Conservation (phyloP, 345 rosid species). For the Salix purpurea region DNA sequence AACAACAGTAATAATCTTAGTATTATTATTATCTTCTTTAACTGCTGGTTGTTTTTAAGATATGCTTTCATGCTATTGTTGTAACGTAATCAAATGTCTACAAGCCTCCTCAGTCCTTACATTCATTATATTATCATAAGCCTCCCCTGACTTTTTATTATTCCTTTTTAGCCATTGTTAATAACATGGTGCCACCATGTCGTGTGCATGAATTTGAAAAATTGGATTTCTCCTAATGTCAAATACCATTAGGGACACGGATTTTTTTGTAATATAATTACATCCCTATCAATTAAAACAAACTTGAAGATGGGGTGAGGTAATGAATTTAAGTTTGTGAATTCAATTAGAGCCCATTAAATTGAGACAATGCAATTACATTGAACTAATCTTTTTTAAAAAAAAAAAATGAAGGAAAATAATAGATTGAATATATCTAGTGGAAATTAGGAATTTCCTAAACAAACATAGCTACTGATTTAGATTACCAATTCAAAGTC, state of each 20-base stretch:
- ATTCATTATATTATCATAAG: background rate
- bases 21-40: background rate
- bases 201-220: background rate
- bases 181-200: background rate
- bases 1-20: no score
- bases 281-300: no score
- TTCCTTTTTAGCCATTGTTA: background rate
- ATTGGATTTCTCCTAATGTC: background rate
- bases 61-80: slow-evolving; percentile 1
- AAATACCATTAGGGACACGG: no score
- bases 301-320: background rate
- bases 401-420: no score
- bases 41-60: background rate
- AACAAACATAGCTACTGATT: no score
- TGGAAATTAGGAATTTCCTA: no score
- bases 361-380: no score
- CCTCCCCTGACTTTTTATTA: background rate
- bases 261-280: no score
- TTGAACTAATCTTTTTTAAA: no score
- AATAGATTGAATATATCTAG: no score
- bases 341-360: no score
- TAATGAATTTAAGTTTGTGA: background rate
- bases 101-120: background rate
- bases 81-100: slow-evolving; percentile 21
- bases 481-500: no score